These are phyloP conservation scores for Silene latifolia DNA, from an alignment of 148 eudicot genomes.

Conservation along the genomic window DNA sequence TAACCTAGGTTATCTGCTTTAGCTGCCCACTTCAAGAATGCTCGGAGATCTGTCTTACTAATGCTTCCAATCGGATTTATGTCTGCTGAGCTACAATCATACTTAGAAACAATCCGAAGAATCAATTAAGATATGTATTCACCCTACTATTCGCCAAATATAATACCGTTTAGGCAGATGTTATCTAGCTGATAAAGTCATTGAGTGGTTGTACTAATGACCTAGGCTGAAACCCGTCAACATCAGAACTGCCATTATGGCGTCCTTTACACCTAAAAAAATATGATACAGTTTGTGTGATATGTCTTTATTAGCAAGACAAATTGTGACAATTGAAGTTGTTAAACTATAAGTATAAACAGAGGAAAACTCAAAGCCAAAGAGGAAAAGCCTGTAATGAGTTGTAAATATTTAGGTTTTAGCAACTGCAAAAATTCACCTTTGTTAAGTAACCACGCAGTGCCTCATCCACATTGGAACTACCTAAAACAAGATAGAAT, in stretches of 20 bases:
- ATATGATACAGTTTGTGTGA: neutral
- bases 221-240: too few relatives aligned
- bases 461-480: constrained; percentile 97
- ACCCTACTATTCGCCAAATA: neutral
- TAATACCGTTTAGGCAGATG: too few relatives aligned
- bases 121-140: neutral
- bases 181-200: too few relatives aligned
- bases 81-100: constrained; percentile 98
- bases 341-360: neutral
- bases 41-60: constrained; percentile 87
- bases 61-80: constrained; percentile 97
- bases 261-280: too few relatives aligned
- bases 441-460: constrained; percentile 95
- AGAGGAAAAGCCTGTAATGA: neutral
- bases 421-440: constrained; percentile 35
- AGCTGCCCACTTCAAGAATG: constrained; percentile 88
- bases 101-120: constrained; percentile 36
- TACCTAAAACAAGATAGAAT: constrained; percentile 86
- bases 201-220: too few relatives aligned
- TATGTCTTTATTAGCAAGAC: neutral
- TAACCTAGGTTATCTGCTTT: constrained; percentile 65
- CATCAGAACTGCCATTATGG: too few relatives aligned
- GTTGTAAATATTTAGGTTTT: too few relatives aligned
- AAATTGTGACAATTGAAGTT: neutral
- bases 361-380: neutral